Evolutionary conservation across 345 rosid species (phyloP).

Genomic region (Heritiera littoralis): DNA sequence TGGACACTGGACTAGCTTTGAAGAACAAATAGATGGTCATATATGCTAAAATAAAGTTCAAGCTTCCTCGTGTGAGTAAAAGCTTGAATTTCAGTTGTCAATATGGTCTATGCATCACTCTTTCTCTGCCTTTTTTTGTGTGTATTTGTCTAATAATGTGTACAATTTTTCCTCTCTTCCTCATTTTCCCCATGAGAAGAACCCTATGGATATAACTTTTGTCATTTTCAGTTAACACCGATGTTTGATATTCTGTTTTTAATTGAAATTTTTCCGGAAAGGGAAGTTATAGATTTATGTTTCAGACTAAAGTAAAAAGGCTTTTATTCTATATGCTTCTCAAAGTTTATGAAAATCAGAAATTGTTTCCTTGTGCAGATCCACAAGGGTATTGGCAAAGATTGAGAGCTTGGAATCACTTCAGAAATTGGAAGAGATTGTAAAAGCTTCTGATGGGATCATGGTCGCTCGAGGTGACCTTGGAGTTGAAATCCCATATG

Average conservation of each 20-base stretch:
- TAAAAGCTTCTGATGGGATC: constrained; percentile 69
- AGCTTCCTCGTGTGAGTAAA: not conserved
- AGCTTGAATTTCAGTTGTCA: not conserved
- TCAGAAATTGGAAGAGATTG: constrained; percentile 56
- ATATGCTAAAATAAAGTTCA: not conserved
- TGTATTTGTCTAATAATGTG: not conserved
- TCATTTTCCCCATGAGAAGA: not conserved
- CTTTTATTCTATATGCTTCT: not conserved
- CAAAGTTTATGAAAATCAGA: not conserved
- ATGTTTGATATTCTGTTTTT: not conserved
- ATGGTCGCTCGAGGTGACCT: constrained; percentile 84
- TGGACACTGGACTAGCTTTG: not conserved
- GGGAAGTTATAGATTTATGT: not conserved
- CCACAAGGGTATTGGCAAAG: constrained; percentile 64
- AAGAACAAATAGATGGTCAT: not conserved
- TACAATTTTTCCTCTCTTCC: not conserved
- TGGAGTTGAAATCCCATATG: constrained; percentile 75
- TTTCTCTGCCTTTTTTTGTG: not conserved
- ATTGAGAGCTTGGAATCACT: constrained; percentile 70
- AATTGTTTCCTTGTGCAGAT: constrained; percentile 35
- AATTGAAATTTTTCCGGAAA: not conserved
- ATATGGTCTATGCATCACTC: not conserved
- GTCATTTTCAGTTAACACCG: not conserved
- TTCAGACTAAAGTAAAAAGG: not conserved
- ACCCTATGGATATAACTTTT: not conserved